Percentiles rank a stretch among this genome's conserved stretches.
phyloP scores from a whole-genome alignment of 148 eudicot species.

The Limonium bicolor region DNA sequence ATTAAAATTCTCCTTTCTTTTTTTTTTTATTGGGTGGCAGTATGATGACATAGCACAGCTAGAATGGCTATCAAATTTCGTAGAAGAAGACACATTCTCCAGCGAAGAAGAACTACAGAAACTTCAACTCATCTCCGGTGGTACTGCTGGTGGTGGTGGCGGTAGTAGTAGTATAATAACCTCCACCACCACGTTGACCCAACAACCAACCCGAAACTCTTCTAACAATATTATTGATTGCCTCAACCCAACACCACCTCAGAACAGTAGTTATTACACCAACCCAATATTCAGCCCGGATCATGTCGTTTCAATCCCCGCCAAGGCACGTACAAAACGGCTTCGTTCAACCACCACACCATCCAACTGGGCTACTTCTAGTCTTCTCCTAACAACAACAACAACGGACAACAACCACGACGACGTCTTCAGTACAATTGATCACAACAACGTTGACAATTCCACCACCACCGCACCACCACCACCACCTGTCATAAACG shows the following conservation, averaged over 20 bases:
- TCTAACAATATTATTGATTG: too few species aligned
- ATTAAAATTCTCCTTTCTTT: not conserved
- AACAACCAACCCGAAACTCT: conserved; percentile 17
- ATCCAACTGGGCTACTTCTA: conserved; percentile 73
- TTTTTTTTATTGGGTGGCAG: conserved; percentile 27
- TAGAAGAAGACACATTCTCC: conserved; percentile 75
- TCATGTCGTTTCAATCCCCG: conserved; percentile 39
- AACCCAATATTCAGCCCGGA: conserved; percentile 40
- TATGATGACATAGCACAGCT: conserved; percentile 82
- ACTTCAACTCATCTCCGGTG: conserved; percentile 44
- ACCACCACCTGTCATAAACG: too few species aligned
- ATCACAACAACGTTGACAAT: too few species aligned
- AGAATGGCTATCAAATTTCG: conserved; percentile 90
- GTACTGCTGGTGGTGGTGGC: too few species aligned
- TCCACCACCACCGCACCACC: too few species aligned
- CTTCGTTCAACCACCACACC: conserved; percentile 71
- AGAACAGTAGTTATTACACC: conserved; percentile 17
- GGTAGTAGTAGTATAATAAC: too few species aligned
- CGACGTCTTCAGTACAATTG: too few species aligned
- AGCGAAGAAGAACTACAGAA: conserved; percentile 72
- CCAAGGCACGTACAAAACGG: conserved; percentile 91
- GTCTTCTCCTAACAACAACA: conserved; percentile 13
- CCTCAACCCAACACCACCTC: too few species aligned
- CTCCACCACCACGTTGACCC: not conserved
- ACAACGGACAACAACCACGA: conserved; percentile 3